Evolutionary conservation across 495 filamentous ascomycete species (phyloP), one percentile per base, ranked within the genome.

Genomic region (Annulohypoxylon moriforme): DNA sequence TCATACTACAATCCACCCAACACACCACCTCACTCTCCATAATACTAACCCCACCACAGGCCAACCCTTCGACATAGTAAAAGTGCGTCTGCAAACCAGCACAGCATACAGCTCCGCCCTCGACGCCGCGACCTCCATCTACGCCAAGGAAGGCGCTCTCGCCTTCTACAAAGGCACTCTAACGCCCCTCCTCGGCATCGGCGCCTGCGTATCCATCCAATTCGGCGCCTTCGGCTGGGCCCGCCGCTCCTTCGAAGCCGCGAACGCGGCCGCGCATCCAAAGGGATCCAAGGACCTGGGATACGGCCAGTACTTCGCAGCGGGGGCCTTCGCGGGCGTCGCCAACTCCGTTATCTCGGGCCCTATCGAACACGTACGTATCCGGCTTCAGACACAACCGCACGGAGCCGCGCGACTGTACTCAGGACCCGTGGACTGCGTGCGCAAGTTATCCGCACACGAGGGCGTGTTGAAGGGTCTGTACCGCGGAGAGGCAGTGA

Each of bases 121-220:
- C 33, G 86, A 94, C 72, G 91, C 91, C 67, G 96, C 94, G 1
- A 84, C 85, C 49, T 88, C 92, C 73, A 98, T 98, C 81, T 92
- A 92, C 77, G 89, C 88, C 74, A 90, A 92, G 78, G 96, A 99
- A 81, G 96, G 96, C 1, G 85, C 94, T 1, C 76, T 90, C 3
- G 95, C 96, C 49, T 99, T 99, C 87, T 99, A 99, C 87, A 99
- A 99, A 72, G 96, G 96, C 68, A 98, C 96, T 2, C 83, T 98
- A 59, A 98, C 96, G n/a, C 96, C 96, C 0, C 84, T 99, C 33
- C 86, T 99, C 34, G 96, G 96, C 69, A 98, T 99, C 77, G 96
- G 96, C 75, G 96, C 96, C 65, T 99, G 96, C 77, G 96, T 98
- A 33, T 96, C 93, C 38, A 91, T 99, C 74, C 96, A 99, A 86